phyloP scores from a whole-genome alignment of 106 monocot genomes.

The Allium cepa region DNA sequence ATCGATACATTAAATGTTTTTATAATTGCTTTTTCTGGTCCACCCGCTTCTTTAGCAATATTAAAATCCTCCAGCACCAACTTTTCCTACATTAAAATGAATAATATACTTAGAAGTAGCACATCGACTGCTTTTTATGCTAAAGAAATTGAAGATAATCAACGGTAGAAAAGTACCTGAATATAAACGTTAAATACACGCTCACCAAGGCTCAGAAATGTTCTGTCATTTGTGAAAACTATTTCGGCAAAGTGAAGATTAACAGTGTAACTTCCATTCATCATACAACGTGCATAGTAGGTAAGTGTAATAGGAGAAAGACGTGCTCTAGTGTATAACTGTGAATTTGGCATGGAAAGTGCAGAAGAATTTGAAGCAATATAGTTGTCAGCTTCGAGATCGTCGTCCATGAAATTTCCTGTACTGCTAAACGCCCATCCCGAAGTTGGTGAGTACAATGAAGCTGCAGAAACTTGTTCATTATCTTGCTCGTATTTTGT shows the following conservation, averaged over 20 bases:
- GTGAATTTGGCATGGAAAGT: constrained; percentile 18
- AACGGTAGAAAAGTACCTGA: constrained; percentile 35
- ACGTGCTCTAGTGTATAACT: constrained; percentile 21
- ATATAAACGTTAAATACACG: constrained; percentile 69
- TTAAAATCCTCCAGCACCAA: constrained; percentile 68
- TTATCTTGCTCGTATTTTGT: constrained; percentile 54
- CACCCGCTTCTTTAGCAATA: constrained; percentile 51
- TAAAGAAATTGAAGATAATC: too few relatives aligned
- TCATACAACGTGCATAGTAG: constrained; percentile 24
- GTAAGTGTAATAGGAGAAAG: constrained; percentile 28
- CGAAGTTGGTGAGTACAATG: constrained; percentile 28
- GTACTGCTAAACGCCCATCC: constrained; percentile 87
- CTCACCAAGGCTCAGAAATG: constrained; percentile 46
- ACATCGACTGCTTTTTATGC: too few relatives aligned
- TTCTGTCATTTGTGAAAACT: constrained; percentile 44
- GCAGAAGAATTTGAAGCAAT: constrained; percentile 48
- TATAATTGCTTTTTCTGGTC: constrained; percentile 33
- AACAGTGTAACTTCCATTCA: constrained; percentile 25
- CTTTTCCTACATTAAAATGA: constrained; percentile 33
- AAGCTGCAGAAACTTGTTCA: constrained; percentile 51
- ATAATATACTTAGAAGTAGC: background rate
- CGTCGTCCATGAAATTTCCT: constrained; percentile 71
- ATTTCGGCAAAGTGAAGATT: constrained; percentile 46
- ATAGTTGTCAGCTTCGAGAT: constrained; percentile 45
- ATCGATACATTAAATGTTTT: constrained; percentile 42